Conservation (phyloP, 164 flowering plant species). For the Annona squamosa region DNA sequence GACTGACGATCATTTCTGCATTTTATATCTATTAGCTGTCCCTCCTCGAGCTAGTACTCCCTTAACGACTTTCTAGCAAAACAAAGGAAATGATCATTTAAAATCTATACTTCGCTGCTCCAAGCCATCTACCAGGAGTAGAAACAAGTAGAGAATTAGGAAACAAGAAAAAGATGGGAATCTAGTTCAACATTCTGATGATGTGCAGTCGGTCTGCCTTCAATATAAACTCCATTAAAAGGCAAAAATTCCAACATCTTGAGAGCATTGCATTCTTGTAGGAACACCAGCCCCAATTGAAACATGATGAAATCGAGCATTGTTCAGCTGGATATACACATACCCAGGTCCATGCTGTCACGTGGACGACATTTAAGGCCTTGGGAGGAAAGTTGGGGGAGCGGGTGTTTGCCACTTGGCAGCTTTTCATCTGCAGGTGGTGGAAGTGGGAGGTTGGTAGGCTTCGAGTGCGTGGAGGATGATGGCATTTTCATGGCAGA, state of each 20-base stretch:
- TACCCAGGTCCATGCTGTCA: constrained; percentile 21
- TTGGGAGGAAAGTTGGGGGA: constrained; percentile 12
- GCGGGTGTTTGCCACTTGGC: constrained; percentile 15
- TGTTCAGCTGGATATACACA: background rate
- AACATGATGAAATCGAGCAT: background rate
- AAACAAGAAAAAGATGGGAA: no score
- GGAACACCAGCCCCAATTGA: background rate
- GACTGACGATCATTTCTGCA: no score
- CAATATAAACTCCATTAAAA: background rate
- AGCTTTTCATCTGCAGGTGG: constrained; percentile 34
- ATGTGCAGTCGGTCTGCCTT: no score
- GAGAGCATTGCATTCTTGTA: background rate
- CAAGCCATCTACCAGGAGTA: no score
- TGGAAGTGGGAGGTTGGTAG: constrained; percentile 24
- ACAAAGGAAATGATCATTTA: no score
- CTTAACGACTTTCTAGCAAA: no score
- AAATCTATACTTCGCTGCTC: no score
- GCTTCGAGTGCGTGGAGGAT: constrained; percentile 21
- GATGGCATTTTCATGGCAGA: constrained; percentile 24
- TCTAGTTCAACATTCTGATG: no score
- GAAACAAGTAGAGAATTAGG: no score
- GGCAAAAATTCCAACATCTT: background rate
- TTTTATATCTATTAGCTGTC: no score
- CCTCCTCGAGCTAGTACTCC: no score
- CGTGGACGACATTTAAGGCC: background rate